Evolutionary conservation across 805 yeast species (phyloP).

Genomic region (Saturnispora sekii): DNA sequence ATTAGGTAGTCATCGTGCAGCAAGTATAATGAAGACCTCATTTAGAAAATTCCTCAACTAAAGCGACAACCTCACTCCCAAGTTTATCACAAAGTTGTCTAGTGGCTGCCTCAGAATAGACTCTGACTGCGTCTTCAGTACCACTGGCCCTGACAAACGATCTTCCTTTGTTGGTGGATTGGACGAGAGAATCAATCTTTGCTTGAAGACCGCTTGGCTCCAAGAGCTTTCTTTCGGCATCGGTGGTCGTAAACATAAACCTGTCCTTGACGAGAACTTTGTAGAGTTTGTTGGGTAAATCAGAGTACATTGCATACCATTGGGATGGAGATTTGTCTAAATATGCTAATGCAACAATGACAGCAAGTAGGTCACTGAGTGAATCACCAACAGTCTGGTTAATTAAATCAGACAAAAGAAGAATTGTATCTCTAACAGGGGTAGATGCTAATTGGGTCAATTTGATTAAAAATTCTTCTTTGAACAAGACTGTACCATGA

Average conservation of each 20-base stretch:
- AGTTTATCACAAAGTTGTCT: slow-evolving; percentile 38
- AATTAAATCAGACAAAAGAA: slow-evolving; percentile 58
- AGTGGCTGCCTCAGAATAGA: slow-evolving; percentile 80
- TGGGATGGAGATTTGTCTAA: slow-evolving; percentile 36
- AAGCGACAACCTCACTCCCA: slow-evolving; percentile 26
- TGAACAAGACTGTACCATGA: slow-evolving; percentile 92
- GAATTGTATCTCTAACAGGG: slow-evolving; percentile 42
- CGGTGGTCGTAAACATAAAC: slow-evolving; percentile 66
- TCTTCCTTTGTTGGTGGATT: slow-evolving; percentile 45
- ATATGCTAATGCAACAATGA: slow-evolving; percentile 54
- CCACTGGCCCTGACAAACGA: slow-evolving; percentile 96
- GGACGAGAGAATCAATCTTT: slow-evolving; percentile 57
- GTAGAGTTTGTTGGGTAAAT: slow-evolving; percentile 76
- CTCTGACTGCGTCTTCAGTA: slow-evolving; percentile 94
- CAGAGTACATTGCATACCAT: slow-evolving; percentile 74
- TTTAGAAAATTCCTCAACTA: not conserved
- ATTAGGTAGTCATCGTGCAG: no score
- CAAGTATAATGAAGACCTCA: no score
- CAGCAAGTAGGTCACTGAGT: slow-evolving; percentile 79
- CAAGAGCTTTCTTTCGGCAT: slow-evolving; percentile 78
- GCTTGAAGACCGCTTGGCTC: slow-evolving; percentile 72
- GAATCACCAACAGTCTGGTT: slow-evolving; percentile 99
- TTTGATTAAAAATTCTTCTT: slow-evolving; percentile 38
- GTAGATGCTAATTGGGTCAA: slow-evolving; percentile 26
- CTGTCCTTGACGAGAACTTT: slow-evolving; percentile 83